Percentiles rank a stretch among this genome's conserved stretches.
Evolutionary conservation across 1,284 basidiomycete genomes (phyloP).

Genomic region (Leccinum griseonigrum): DNA sequence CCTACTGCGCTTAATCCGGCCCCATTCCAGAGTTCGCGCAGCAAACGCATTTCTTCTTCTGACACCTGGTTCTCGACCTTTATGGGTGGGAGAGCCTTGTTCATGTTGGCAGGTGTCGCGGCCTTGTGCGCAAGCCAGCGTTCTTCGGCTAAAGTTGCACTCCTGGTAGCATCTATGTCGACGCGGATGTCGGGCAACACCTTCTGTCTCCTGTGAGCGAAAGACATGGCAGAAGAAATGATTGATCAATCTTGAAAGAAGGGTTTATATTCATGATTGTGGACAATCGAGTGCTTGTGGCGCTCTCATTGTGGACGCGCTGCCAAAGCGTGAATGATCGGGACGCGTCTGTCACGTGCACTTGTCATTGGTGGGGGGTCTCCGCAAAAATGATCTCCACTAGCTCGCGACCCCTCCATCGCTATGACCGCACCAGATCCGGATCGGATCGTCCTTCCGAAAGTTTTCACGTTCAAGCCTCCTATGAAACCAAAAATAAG

Average conservation of each 20-base stretch:
- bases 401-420: background rate
- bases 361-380: background rate
- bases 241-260: background rate
- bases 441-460: background rate
- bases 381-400: background rate
- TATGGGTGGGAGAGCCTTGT: conserved; percentile 17
- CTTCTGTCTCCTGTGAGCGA: conserved; percentile 14
- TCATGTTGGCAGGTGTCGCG: background rate
- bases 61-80: conserved; percentile 20
- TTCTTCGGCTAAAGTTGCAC: background rate
- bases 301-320: conserved; percentile 6
- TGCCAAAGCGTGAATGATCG: conserved; percentile 9
- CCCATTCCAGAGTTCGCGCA: conserved; percentile 29
- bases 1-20: conserved; percentile 22
- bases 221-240: conserved; percentile 12
- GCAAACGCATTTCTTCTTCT: conserved; percentile 14
- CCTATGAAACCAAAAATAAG: background rate
- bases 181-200: conserved; percentile 23
- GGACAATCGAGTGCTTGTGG: conserved; percentile 5
- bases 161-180: background rate
- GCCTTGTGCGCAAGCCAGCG: background rate
- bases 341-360: conserved; percentile 20
- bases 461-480: no score
- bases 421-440: background rate
- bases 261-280: conserved; percentile 7